Evolutionary conservation across 106 monocot genomes (phyloP), one percentile per base, ranked within the genome.

Genomic region (Gastrodia elata): DNA sequence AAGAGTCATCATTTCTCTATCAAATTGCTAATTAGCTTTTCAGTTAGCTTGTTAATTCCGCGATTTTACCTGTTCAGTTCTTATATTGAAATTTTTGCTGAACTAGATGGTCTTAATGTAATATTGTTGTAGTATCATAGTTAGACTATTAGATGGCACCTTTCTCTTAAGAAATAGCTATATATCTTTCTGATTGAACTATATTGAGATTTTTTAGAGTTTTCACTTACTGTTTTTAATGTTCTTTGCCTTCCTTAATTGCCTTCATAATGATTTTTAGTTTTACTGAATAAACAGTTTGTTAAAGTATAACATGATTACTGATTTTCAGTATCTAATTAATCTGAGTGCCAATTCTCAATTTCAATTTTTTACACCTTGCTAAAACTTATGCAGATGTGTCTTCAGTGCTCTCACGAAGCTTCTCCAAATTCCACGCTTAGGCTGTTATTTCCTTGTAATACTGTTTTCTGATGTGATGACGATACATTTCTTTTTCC

Each of bases 401-500:
- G 85, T 82, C 69, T 95, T 95, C 78, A 89, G 91, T 79, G 85
- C 94, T 37, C 85, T 95, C 71, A 87, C 91, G 57, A 95, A 91
- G 82, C 77, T 95, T 80, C 78, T 87, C 35, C 84, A 74, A 27
- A 77, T 95, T 76, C 85, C 94, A 77, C 78, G 89, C 52, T 37
- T 95, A 64, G 91, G 94, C 30, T 89, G 88, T 77, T 95, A 95
- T 85, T 95, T 95, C 76, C 83, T 95, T 75, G 91, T 89, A n/a
- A 95, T 95, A 77, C 43, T 95, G 18, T 81, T 95, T 69, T 91
- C 95, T 38, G 95, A 95, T 85, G 80, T 91, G 39, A 95, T 95
- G 95, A 91, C 95, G 6, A 86, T 95, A 75, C 95, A 95, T 80
- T 95, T 91, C 82, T 95, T 91, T 77, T 91, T 89, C 78, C 80